A percentile compares a stretch with the other conserved stretches of the same genome.
Conservation (phyloP, 2,329 filamentous ascomycete species). For the Ophiostoma sp. region DNA sequence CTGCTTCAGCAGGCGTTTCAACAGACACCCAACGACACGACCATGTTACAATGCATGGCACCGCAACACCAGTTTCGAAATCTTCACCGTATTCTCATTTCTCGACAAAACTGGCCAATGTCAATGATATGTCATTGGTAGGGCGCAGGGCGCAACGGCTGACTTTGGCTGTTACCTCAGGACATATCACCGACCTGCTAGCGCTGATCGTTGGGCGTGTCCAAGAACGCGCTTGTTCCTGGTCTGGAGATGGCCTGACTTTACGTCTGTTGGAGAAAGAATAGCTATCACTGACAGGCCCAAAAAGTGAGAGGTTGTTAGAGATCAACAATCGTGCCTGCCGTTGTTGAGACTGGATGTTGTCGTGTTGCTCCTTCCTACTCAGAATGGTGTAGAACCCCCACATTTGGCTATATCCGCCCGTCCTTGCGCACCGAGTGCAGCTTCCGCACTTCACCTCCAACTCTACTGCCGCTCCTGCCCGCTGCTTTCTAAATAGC, state of each 20-base stretch:
- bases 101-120: background rate
- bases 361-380: background rate
- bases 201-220: slow-evolving; percentile 3
- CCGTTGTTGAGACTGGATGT: background rate
- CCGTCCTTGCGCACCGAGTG: background rate
- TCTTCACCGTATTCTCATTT: background rate
- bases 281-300: background rate
- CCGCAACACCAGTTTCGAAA: background rate
- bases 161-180: background rate
- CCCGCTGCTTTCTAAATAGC: background rate
- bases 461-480: background rate
- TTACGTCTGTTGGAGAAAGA: background rate
- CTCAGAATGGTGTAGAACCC: background rate
- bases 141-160: slow-evolving; percentile 3
- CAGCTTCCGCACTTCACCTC: background rate
- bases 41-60: background rate
- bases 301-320: background rate
- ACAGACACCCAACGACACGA: background rate
- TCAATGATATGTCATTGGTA: background rate
- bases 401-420: background rate
- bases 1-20: background rate
- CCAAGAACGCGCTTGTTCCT: background rate
- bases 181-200: background rate
- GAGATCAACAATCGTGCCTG: background rate
- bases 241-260: background rate